Conservation (phyloP, 495 filamentous ascomycete species). For the Rostrohypoxylon terebratum region DNA sequence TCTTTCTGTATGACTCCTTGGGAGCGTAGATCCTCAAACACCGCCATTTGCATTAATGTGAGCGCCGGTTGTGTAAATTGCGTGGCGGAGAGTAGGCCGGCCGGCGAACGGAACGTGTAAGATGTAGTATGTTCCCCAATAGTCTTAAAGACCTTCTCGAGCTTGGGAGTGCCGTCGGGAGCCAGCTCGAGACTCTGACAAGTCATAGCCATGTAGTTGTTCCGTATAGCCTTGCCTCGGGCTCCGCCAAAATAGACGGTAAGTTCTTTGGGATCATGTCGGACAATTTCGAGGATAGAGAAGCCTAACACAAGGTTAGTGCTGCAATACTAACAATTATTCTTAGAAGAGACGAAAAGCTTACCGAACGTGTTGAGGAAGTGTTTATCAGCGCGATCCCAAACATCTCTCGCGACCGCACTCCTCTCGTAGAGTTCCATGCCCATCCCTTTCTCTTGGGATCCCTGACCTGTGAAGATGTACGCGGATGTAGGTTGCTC, state of each 20-base stretch:
- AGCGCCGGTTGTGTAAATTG: slow-evolving; percentile 93
- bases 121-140: slow-evolving; percentile 81
- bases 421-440: slow-evolving; percentile 90
- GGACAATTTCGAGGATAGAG: slow-evolving; percentile 88
- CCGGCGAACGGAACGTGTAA: slow-evolving; percentile 88
- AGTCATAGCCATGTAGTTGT: slow-evolving; percentile 95
- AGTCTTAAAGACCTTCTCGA: slow-evolving; percentile 93
- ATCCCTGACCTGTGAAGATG: slow-evolving; percentile 90
- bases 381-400: slow-evolving; percentile 88
- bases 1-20: slow-evolving; percentile 87
- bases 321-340: slow-evolving; percentile 17
- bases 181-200: slow-evolving; percentile 78
- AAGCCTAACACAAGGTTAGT: slow-evolving; percentile 66
- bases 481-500: slow-evolving; percentile 88
- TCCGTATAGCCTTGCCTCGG: slow-evolving; percentile 84
- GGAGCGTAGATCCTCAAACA: slow-evolving; percentile 87
- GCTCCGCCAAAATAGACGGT: slow-evolving; percentile 91
- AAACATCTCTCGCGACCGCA: slow-evolving; percentile 84
- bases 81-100: slow-evolving; percentile 85
- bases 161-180: slow-evolving; percentile 81
- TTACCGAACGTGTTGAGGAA: slow-evolving; percentile 91
- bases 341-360: slow-evolving; percentile 25
- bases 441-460: slow-evolving; percentile 92
- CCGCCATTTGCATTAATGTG: slow-evolving; percentile 92
- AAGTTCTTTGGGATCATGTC: slow-evolving; percentile 91